phyloP scores from a whole-genome alignment of 257 asterid species.

The Gentiana straminea region DNA sequence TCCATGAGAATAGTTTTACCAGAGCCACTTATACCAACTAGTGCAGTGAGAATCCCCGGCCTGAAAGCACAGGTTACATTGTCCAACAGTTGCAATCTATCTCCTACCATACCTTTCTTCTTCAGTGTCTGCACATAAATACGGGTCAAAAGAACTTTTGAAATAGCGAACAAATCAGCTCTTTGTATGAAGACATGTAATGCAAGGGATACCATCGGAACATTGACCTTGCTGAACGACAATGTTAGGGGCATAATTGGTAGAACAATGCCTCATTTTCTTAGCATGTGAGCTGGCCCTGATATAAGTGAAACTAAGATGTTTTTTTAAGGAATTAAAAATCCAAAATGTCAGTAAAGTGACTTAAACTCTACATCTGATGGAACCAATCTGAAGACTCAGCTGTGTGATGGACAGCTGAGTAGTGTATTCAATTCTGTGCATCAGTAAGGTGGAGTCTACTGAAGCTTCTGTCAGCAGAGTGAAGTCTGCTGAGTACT shows the following conservation, averaged over 20 bases:
- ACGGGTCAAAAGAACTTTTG: too few relatives aligned
- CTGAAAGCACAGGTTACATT: constrained; percentile 84
- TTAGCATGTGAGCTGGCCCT: constrained; percentile 54
- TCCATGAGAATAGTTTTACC: constrained; percentile 97
- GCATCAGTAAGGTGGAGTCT: too few relatives aligned
- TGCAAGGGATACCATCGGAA: constrained; percentile 52
- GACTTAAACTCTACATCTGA: too few relatives aligned
- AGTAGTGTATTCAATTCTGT: too few relatives aligned
- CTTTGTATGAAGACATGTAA: constrained; percentile 10
- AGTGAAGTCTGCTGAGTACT: too few relatives aligned
- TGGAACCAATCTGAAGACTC: too few relatives aligned
- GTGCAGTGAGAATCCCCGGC: constrained; percentile 94
- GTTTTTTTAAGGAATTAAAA: too few relatives aligned
- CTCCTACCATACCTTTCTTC: constrained; percentile 69
- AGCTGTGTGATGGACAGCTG: too few relatives aligned
- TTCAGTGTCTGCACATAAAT: constrained; percentile 53
- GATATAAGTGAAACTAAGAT: constrained; percentile 17
- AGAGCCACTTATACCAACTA: constrained; percentile 93
- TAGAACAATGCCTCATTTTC: constrained; percentile 68
- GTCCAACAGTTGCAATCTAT: constrained; percentile 58
- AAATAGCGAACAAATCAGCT: constrained; percentile 11
- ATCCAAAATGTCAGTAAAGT: too few relatives aligned
- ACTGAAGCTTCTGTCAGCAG: too few relatives aligned
- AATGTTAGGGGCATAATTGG: constrained; percentile 78
- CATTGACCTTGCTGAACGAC: constrained; percentile 81